A percentile compares a stretch with the other conserved stretches of the same genome.
phyloP scores from a whole-genome alignment of 2,329 filamentous ascomycete genomes.

The Beauveria scarabaeidicola region DNA sequence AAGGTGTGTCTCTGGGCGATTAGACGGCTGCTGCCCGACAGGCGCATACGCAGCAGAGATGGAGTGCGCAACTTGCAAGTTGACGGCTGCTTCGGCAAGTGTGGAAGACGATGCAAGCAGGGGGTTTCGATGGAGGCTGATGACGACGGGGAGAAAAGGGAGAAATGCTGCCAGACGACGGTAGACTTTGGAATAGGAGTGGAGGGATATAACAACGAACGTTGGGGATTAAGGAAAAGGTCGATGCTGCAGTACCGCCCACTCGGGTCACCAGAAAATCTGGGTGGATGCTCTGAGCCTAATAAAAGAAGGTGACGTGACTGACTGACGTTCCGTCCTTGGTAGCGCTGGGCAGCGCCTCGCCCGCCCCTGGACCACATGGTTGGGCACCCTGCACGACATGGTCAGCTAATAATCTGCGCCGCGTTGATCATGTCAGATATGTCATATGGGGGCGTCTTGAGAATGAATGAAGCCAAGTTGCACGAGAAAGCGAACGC shows the following conservation, averaged over 20 bases:
- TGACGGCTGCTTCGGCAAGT: not conserved
- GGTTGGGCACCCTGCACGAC: not conserved
- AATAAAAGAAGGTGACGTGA: not conserved
- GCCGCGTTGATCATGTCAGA: not conserved
- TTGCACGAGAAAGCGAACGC: not conserved
- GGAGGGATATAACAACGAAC: not conserved
- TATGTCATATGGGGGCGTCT: not conserved
- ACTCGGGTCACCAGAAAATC: conserved; percentile 4
- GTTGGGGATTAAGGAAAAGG: not conserved
- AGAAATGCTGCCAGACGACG: not conserved
- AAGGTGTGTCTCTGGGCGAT: not conserved
- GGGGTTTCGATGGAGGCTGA: not conserved
- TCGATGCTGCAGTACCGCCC: not conserved
- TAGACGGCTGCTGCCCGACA: not conserved
- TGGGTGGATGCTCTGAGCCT: conserved; percentile 5
- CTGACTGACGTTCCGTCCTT: not conserved
- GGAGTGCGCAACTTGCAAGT: not conserved
- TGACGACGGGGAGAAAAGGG: not conserved
- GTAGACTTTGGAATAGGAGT: not conserved
- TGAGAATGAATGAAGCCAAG: not conserved
- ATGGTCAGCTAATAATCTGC: not conserved
- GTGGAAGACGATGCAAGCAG: not conserved
- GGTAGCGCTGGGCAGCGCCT: not conserved
- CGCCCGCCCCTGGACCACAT: not conserved
- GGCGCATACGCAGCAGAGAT: not conserved